A percentile compares a stretch with the other conserved stretches of the same genome.
Conservation (phyloP, 805 yeast genomes). For the Candida argentea region DNA sequence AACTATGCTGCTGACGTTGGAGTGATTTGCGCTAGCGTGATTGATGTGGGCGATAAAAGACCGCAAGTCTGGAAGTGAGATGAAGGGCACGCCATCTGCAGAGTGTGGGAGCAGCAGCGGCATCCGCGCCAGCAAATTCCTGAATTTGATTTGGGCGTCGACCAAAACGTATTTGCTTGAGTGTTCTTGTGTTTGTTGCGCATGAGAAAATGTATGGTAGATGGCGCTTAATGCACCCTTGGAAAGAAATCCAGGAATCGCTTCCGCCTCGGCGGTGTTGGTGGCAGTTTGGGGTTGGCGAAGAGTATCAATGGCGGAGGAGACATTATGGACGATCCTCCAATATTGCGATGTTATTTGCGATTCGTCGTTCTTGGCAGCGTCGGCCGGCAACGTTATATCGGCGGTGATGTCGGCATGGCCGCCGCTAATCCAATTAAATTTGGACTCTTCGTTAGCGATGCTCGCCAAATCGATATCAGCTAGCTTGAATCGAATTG, state of each 20-base stretch:
- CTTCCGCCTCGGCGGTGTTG: constrained; percentile 1
- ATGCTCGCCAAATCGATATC: constrained; percentile 29
- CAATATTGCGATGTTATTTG: constrained; percentile 10
- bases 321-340: constrained; percentile 16
- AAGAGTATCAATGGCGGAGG: constrained; percentile 15
- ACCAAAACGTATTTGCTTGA: constrained; percentile 46
- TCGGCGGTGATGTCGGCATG: constrained; percentile 63
- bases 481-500: constrained; percentile 30
- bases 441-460: constrained; percentile 29
- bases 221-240: constrained; percentile 32
- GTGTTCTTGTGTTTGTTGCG: constrained; percentile 6
- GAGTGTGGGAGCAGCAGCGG: constrained; percentile 42
- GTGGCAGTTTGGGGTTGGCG: constrained; percentile 5
- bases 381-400: constrained; percentile 51
- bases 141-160: constrained; percentile 55
- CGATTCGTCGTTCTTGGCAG: constrained; percentile 3
- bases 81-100: constrained; percentile 42
- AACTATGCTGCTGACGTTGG: constrained; percentile 9
- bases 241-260: constrained; percentile 17
- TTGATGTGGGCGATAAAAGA: constrained; percentile 56
- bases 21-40: constrained; percentile 8
- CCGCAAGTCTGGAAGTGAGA: constrained; percentile 49
- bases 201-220: constrained; percentile 27
- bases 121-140: constrained; percentile 47
- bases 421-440: constrained; percentile 68